Evolutionary conservation across 2,329 filamentous ascomycete species (phyloP), one percentile per base, ranked within the genome.

Genomic region (Neonectria punicea): DNA sequence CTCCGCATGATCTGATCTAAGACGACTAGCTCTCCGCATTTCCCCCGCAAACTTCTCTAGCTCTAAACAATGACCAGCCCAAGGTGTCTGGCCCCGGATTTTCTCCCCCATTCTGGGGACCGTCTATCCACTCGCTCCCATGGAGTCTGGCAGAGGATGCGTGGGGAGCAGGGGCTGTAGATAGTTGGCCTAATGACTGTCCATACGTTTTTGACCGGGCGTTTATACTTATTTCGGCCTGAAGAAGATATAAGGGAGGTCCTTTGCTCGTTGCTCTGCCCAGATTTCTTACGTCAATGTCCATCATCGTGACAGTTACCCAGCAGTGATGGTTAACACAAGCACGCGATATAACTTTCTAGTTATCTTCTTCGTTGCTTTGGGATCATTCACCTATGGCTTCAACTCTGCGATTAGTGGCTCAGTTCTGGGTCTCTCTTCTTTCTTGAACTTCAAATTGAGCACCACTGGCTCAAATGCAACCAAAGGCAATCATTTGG

Each of bases 371-470:
- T 56, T 56, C 46, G 53, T 56, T 18, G 53, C 53, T 20, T 39
- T 56, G 6, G 53, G 53, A 2, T 56, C 53, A 2, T 56, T 56
- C 32, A 56, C 53, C 39, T 56, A 56, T 44, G 53, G 53, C 53
- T 56, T 56, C 20, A 56, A 56, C 22, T 56, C 53, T 14, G 53
- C 53, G 16, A 56, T 46, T 20, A 56, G 53, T 32, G 53, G 53
- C 39, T 56, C 53, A 8, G 53, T 56, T 4, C 25, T 56, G 1
- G 53, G 53, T 13, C 53, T 46, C n/a, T 28, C 20, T 9, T 56
- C 53, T 5, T 56, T 56, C n/a, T 39, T 56, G 5, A 44, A 32
- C 41, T 56, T 56, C 22, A 9, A 56, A 1, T 22, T 56, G 14
- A 46, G 36, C 53, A 56, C 53, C 39, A 46, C 36, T 14, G 53